Percentiles rank a stretch among this genome's conserved stretches.
Conservation (phyloP, 768 basidiomycete species). For the Kwoniella pini region DNA sequence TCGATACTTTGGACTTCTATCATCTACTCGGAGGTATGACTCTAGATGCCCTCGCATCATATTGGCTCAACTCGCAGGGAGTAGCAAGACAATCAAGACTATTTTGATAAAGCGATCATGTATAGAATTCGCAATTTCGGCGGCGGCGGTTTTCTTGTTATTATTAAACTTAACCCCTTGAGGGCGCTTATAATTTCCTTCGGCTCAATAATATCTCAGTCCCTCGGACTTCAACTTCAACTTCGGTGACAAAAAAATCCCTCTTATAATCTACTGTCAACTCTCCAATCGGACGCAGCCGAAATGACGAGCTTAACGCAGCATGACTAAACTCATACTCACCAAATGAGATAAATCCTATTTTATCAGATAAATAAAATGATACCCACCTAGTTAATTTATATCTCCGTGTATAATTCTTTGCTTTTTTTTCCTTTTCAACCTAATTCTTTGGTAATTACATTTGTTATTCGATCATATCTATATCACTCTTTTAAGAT, state of each 20-base stretch:
- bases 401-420: neutral
- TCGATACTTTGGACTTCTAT: no score
- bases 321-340: neutral
- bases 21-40: no score
- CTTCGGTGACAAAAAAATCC: no score
- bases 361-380: constrained; percentile 8
- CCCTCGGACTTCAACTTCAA: neutral
- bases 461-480: no score
- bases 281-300: neutral
- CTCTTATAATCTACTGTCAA: neutral
- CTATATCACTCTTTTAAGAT: no score
- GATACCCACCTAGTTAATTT: neutral
- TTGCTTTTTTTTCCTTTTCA: neutral
- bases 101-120: no score
- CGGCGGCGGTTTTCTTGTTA: neutral
- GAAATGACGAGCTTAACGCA: constrained; percentile 6
- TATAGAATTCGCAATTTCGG: no score
- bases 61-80: no score
- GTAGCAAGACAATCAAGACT: no score
- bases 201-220: no score
- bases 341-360: neutral
- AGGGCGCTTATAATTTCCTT: neutral
- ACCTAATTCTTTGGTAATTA: no score
- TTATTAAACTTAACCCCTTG: neutral
- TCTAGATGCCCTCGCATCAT: no score